Evolutionary conservation across 306 rosid species (phyloP).

Genomic region (Chamaecrista fasciculata): DNA sequence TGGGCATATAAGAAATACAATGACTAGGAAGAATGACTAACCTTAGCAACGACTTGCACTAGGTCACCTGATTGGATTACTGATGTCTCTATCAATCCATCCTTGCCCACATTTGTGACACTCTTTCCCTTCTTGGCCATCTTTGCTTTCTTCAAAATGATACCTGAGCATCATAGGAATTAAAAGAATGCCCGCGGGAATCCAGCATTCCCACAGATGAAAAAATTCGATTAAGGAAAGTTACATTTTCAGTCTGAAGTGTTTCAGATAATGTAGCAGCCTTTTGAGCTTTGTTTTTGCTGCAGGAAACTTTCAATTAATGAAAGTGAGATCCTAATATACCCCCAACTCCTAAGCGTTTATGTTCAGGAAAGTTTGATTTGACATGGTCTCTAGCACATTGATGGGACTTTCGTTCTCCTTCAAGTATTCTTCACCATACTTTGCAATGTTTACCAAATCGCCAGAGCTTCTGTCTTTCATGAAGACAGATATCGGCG

Average conservation of each 20-base stretch:
- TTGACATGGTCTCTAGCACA: conserved; percentile 62
- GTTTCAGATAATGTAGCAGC: no score
- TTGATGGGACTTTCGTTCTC: conserved; percentile 62
- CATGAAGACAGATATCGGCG: conserved; percentile 79
- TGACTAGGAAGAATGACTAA: conserved; percentile 33
- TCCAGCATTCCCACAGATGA: no score
- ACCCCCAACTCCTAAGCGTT: conserved; percentile 37
- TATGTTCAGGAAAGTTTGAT: conserved; percentile 33
- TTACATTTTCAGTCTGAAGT: no score
- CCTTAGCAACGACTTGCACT: conserved; percentile 85
- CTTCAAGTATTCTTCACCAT: conserved; percentile 70
- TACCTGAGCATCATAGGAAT: no score
- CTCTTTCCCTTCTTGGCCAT: no score
- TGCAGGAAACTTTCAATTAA: conserved; percentile 30
- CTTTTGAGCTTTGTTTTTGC: no score
- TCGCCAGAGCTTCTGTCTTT: conserved; percentile 50
- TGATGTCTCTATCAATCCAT: no score
- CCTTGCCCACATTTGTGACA: no score
- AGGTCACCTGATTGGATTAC: conserved; percentile 63
- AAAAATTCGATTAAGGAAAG: no score
- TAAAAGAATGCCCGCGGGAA: no score
- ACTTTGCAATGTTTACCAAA: conserved; percentile 73
- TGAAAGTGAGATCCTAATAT: conserved; percentile 1
- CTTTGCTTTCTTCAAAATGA: no score
- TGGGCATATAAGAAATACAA: conserved; percentile 9